Base-by-base conservation (phyloP, 805 yeast species). In the Blastobotrys attinorum region DNA sequence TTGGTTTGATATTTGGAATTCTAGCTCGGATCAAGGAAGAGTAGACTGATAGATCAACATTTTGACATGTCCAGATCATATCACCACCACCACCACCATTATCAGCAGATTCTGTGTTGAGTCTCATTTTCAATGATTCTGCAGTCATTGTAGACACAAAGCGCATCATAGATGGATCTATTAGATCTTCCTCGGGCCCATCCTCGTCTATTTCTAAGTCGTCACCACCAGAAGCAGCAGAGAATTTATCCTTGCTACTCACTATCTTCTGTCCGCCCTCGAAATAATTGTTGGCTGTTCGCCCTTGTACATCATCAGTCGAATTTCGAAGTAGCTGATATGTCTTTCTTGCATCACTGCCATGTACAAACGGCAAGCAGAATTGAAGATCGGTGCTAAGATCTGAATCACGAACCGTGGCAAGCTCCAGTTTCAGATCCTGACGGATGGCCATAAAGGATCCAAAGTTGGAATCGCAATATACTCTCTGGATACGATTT, bases 401-500 rank as follows among this genome's bases (percentile, higher is more conserved):
- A 13, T 67, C 63, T 48, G 76, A 72, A 40, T 65, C 63, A 8
- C 64, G 64, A 13, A 81, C 59, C 31, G 71, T 59, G n/a, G 79
- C 65, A 0, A 85, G 84, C 1, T 83, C 58, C n/a, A 63, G 54
- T 49, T 75, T 79, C 8, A 72, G 60, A 40, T 83, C 88, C 49
- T 79, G 81, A 49, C 81, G 72, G 13, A 84, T 62, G 37, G 83
- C 77, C 0, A 79, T 79, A 63, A 83, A 83, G 0, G 84, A 79
- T 0, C 75, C 64, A 55, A 83, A 84, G 10, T 66, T 58, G 0
- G 79, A 71, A 55, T 83, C 87, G 53, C 90, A 80, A 1, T 73
- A 59, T 2, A 88, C 95, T 40, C 67, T 67, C 10, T 71, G 73
- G n/a, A 79, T 70, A 43, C 73, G 73, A 40, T 79, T 77, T n/a